These are phyloP conservation scores for Agapanthus africanus DNA, from an alignment of 106 monocot genomes.

Conservation along the genomic window DNA sequence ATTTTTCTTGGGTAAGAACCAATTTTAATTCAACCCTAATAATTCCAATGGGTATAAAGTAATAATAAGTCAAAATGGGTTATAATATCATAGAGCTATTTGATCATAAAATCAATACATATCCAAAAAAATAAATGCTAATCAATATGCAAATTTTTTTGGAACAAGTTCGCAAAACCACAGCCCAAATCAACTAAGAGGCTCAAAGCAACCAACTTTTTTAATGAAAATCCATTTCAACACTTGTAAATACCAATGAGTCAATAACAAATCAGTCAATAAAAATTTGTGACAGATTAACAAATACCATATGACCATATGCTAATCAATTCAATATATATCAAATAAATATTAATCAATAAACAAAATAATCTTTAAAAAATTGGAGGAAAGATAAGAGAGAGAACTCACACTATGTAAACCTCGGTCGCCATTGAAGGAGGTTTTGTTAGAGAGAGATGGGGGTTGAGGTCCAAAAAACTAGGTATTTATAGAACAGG, in stretches of 20 bases:
- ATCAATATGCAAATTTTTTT: too few relatives aligned
- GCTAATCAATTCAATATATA: not conserved
- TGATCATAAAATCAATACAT: too few relatives aligned
- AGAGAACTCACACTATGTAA: not conserved
- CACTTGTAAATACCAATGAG: not conserved
- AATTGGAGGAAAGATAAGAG: too few relatives aligned
- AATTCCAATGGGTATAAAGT: too few relatives aligned
- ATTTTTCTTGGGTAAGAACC: too few relatives aligned
- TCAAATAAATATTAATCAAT: not conserved
- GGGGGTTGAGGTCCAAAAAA: not conserved
- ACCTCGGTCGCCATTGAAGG: conserved; percentile 1
- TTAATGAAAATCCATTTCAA: not conserved
- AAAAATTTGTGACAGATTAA: not conserved
- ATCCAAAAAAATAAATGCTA: too few relatives aligned
- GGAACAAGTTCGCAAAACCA: too few relatives aligned
- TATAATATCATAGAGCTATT: too few relatives aligned
- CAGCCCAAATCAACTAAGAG: not conserved
- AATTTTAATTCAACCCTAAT: too few relatives aligned
- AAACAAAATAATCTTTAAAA: too few relatives aligned
- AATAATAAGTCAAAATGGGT: too few relatives aligned
- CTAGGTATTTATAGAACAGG: not conserved
- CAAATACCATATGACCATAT: not conserved
- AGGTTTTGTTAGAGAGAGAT: too few relatives aligned
- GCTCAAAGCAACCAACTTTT: not conserved
- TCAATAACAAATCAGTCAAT: not conserved